A percentile compares a stretch with the other conserved stretches of the same genome.
Conservation (phyloP, 2,329 filamentous ascomycete genomes). For the Sarocladium oryzae region DNA sequence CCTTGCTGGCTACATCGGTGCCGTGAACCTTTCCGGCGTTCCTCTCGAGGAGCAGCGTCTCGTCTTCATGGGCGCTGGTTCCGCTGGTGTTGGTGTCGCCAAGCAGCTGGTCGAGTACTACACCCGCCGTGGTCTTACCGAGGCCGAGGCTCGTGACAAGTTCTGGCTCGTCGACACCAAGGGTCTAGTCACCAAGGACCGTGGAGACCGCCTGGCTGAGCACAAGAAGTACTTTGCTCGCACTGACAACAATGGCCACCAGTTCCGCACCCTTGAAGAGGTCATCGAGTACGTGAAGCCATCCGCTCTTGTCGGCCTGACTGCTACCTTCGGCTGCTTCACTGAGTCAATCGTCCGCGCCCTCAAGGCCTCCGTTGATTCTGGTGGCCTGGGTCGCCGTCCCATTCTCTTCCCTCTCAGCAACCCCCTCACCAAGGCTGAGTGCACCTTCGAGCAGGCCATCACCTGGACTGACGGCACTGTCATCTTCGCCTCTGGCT, state of each 20-base stretch:
- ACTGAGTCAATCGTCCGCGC: constrained; percentile 75
- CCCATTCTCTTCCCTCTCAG: constrained; percentile 95
- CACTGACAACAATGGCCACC: constrained; percentile 56
- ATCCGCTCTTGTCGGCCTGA: constrained; percentile 88
- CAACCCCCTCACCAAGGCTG: constrained; percentile 93
- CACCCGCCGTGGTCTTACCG: constrained; percentile 81
- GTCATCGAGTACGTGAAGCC: constrained; percentile 94
- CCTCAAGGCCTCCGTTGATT: constrained; percentile 58
- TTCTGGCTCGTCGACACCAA: constrained; percentile 98
- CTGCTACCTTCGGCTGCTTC: constrained; percentile 91
- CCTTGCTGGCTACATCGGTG: constrained; percentile 62
- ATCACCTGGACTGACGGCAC: constrained; percentile 85
- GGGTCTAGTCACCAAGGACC: constrained; percentile 87
- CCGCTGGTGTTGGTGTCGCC: constrained; percentile 91
- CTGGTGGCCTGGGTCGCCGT: constrained; percentile 61
- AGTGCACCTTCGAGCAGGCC: constrained; percentile 95
- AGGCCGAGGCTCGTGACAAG: constrained; percentile 79
- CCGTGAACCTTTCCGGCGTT: constrained; percentile 78
- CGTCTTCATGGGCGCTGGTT: constrained; percentile 93
- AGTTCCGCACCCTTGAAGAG: constrained; percentile 76
- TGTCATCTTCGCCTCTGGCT: constrained; percentile 90
- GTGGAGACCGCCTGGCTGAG: constrained; percentile 87
- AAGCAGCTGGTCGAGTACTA: constrained; percentile 98
- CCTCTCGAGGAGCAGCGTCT: constrained; percentile 85
- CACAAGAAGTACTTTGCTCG: constrained; percentile 74